These are phyloP conservation scores for Gaillardinia entomophila DNA, from an alignment of 805 yeast genomes.

Conservation along the genomic window DNA sequence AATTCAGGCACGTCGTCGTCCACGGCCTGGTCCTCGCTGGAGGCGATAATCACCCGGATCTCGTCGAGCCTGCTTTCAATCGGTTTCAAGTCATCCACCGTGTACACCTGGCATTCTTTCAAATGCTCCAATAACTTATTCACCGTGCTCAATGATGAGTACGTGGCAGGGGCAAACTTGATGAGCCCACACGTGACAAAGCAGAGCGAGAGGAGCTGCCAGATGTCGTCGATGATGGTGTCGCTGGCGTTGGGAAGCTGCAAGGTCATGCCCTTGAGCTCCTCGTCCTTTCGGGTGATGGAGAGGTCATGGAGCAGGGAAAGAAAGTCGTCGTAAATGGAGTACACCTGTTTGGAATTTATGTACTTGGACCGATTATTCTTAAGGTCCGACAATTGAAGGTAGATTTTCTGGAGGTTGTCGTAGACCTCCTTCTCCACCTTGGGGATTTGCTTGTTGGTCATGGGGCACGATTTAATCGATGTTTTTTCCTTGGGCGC, in stretches of 20 bases:
- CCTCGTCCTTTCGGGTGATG: slow-evolving; percentile 45
- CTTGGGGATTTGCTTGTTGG: slow-evolving; percentile 18
- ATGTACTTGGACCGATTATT: slow-evolving; percentile 61
- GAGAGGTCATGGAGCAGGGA: slow-evolving; percentile 48
- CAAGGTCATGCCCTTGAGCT: slow-evolving; percentile 30
- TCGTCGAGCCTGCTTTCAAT: slow-evolving; percentile 69
- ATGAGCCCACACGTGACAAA: slow-evolving; percentile 90
- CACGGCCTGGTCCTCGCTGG: slow-evolving; percentile 16
- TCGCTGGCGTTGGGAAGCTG: slow-evolving; percentile 55
- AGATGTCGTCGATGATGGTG: slow-evolving; percentile 75
- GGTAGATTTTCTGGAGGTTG: slow-evolving; percentile 20
- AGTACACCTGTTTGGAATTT: slow-evolving; percentile 62
- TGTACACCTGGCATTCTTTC: slow-evolving; percentile 73
- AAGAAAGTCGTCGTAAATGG: slow-evolving; percentile 54
- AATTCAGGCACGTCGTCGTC: slow-evolving; percentile 8
- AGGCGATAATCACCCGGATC: slow-evolving; percentile 55
- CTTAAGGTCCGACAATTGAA: slow-evolving; percentile 35
- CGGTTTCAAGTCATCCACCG: slow-evolving; percentile 77
- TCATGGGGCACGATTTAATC: too few species aligned
- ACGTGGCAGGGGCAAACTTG: slow-evolving; percentile 90
- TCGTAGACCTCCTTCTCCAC: slow-evolving; percentile 31
- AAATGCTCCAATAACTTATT: slow-evolving; percentile 78
- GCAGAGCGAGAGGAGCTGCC: slow-evolving; percentile 80
- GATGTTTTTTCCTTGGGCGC: too few species aligned
- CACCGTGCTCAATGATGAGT: slow-evolving; percentile 83